phyloP scores from a whole-genome alignment of 345 rosid genomes.

The Moricandia arvensis region DNA sequence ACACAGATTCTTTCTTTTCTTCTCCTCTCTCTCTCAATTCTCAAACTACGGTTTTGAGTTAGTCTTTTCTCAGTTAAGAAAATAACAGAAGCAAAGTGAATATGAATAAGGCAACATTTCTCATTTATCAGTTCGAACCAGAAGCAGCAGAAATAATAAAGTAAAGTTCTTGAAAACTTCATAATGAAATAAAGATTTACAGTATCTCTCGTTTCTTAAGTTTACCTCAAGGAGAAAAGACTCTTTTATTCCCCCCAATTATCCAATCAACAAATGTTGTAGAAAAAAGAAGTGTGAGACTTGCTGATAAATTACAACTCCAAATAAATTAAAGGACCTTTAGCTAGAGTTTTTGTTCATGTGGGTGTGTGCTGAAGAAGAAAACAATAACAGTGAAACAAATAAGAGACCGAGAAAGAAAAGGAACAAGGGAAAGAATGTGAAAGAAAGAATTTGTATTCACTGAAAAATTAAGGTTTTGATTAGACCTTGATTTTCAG shows the following conservation, averaged over 20 bases:
- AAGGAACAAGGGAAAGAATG: slow-evolving; percentile 26
- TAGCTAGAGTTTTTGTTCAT: slow-evolving; percentile 37
- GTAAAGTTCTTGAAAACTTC: not conserved
- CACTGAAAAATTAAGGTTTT: slow-evolving; percentile 20
- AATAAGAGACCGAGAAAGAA: slow-evolving; percentile 22
- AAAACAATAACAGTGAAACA: slow-evolving; percentile 30
- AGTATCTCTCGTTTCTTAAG: not conserved
- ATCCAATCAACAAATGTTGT: slow-evolving; percentile 40
- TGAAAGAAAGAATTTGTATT: slow-evolving; percentile 34
- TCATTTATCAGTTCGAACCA: slow-evolving; percentile 16
- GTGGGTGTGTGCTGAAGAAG: slow-evolving; percentile 23
- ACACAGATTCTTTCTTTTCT: slow-evolving; percentile 27
- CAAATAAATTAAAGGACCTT: slow-evolving; percentile 31
- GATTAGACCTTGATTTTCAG: slow-evolving; percentile 12
- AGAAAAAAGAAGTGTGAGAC: slow-evolving; percentile 16
- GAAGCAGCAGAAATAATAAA: not conserved
- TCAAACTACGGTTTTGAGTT: slow-evolving; percentile 14
- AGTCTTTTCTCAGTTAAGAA: slow-evolving; percentile 2
- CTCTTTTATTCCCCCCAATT: slow-evolving; percentile 42
- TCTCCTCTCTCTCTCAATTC: not conserved
- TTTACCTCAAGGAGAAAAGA: slow-evolving; percentile 6
- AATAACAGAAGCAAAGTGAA: not conserved
- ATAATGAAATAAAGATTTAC: slow-evolving; percentile 1
- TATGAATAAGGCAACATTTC: not conserved
- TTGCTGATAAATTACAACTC: slow-evolving; percentile 39